Conservation (phyloP, 768 basidiomycete species). For the Mycena sanguinolenta region DNA sequence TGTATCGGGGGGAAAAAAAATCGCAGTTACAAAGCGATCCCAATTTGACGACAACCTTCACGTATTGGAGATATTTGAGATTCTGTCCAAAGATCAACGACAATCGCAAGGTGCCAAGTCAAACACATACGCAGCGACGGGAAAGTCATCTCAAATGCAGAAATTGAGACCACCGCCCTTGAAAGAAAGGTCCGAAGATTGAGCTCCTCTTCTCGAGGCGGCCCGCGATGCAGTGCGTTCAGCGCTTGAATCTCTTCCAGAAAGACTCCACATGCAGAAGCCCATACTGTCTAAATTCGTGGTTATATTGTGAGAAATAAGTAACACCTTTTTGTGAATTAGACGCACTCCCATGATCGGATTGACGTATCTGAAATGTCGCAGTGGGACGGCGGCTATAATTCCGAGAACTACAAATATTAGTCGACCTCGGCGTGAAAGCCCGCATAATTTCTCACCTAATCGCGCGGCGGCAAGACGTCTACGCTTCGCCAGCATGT, state of each 20-base stretch:
- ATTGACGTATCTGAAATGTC: constrained; percentile 41
- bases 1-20: too few species aligned
- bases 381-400: constrained; percentile 34
- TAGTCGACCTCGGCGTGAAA: not conserved
- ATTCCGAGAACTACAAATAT: constrained; percentile 31
- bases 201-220: constrained; percentile 18
- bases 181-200: constrained; percentile 18
- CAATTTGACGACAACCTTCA: constrained; percentile 4
- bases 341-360: constrained; percentile 48
- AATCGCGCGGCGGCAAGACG: constrained; percentile 39
- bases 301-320: not conserved
- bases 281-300: constrained; percentile 26
- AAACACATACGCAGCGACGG: constrained; percentile 12
- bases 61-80: constrained; percentile 17
- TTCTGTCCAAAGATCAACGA: not conserved
- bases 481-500: constrained; percentile 39
- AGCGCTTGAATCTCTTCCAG: constrained; percentile 17
- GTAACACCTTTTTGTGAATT: not conserved
- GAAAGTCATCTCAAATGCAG: constrained; percentile 13
- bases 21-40: constrained; percentile 5
- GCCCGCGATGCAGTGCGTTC: not conserved
- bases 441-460: not conserved
- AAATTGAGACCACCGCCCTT: constrained; percentile 9
- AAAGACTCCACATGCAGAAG: constrained; percentile 25
- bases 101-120: too few species aligned